Conservation (phyloP, 2,329 filamentous ascomycete species). For the Lecanoromycetidae sp. region DNA sequence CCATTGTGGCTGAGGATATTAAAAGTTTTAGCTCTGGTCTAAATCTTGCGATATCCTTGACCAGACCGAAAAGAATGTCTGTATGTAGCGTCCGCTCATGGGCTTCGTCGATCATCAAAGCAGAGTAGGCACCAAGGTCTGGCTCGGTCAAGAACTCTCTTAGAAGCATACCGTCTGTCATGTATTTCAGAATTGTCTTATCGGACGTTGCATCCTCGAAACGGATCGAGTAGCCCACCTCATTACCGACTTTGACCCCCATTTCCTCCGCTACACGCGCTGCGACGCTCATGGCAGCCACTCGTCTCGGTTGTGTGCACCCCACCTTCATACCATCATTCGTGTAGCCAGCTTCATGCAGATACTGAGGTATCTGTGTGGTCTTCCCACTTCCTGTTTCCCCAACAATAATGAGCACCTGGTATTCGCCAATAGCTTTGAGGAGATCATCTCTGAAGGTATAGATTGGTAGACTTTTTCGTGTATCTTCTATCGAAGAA, state of each 20-base stretch:
- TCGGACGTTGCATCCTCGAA: slow-evolving; percentile 89
- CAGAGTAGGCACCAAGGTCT: slow-evolving; percentile 67
- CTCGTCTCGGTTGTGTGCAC: slow-evolving; percentile 86
- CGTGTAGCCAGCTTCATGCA: slow-evolving; percentile 83
- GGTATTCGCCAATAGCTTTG: slow-evolving; percentile 71
- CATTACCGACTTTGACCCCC: slow-evolving; percentile 75
- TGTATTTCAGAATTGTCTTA: slow-evolving; percentile 86
- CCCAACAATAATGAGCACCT: slow-evolving; percentile 82
- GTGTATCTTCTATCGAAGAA: slow-evolving; percentile 76
- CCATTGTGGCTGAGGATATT: slow-evolving; percentile 89
- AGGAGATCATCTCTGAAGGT: slow-evolving; percentile 76
- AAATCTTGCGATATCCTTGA: slow-evolving; percentile 77
- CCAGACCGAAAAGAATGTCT: slow-evolving; percentile 74
- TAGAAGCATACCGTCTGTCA: slow-evolving; percentile 93
- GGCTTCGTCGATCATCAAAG: slow-evolving; percentile 92
- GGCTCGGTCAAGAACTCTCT: slow-evolving; percentile 85
- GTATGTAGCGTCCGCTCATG: slow-evolving; percentile 89
- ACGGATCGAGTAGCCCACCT: slow-evolving; percentile 88
- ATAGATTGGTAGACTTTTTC: slow-evolving; percentile 84
- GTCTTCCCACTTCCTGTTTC: slow-evolving; percentile 95
- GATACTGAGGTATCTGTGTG: slow-evolving; percentile 86
- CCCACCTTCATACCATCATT: slow-evolving; percentile 74
- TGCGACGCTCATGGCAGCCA: slow-evolving; percentile 96
- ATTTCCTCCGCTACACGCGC: slow-evolving; percentile 90
- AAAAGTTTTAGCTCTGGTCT: slow-evolving; percentile 78